Evolutionary conservation across 2,329 filamentous ascomycete genomes (phyloP).

Genomic region (Cladosporium sp.): DNA sequence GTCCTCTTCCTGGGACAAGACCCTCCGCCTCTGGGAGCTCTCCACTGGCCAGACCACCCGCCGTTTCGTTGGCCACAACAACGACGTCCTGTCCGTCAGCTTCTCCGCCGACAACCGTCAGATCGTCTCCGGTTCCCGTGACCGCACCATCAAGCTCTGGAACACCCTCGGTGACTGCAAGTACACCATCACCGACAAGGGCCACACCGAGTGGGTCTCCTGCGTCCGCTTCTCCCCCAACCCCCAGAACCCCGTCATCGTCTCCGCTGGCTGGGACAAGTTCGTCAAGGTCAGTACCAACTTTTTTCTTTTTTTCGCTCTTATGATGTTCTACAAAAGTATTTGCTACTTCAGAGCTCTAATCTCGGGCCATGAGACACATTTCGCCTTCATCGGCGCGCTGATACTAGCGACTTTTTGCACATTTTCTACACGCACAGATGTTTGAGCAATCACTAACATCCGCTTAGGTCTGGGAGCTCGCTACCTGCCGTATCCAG

Average conservation of each 20-base stretch:
- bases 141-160: constrained; percentile 99
- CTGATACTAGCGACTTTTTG: constrained; percentile 55
- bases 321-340: constrained; percentile 83
- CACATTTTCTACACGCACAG: background rate
- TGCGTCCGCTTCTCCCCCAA: constrained; percentile 99
- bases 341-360: constrained; percentile 99
- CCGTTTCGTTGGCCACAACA: constrained; percentile 98
- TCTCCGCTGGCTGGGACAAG: constrained; percentile 98
- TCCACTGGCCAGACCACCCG: constrained; percentile 95
- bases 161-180: constrained; percentile 99
- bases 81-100: constrained; percentile 98
- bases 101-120: constrained; percentile 99
- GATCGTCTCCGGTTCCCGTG: constrained; percentile 97
- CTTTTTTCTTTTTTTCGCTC: constrained; percentile 46
- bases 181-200: constrained; percentile 99
- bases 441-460: constrained; percentile 13
- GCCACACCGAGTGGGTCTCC: constrained; percentile 99
- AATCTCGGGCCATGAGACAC: constrained; percentile 88
- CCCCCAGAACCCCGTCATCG: constrained; percentile 99
- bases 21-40: constrained; percentile 98
- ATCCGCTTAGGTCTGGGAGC: constrained; percentile 83
- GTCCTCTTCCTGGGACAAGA: constrained; percentile 99
- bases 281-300: constrained; percentile 86
- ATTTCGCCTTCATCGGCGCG: constrained; percentile 68
- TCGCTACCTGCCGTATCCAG: constrained; percentile 98